Percentiles rank a stretch among this genome's conserved stretches.
phyloP scores from a whole-genome alignment of 2,329 filamentous ascomycete genomes.

The Monosporascus sp. region DNA sequence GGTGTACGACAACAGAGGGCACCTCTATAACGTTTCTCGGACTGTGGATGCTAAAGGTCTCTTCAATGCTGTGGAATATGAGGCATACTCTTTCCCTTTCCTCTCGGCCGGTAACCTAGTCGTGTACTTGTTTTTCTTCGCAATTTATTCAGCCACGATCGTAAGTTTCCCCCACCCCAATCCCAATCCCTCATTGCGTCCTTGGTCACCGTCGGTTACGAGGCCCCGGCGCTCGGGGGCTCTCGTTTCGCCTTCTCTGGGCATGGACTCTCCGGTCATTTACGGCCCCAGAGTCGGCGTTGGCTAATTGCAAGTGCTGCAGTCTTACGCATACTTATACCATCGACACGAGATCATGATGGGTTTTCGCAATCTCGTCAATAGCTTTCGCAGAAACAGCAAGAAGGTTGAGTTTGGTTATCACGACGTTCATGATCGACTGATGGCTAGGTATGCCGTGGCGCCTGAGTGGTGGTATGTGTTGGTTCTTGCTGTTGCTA shows the following conservation, averaged over 20 bases:
- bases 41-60: slow-evolving; percentile 29
- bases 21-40: slow-evolving; percentile 39
- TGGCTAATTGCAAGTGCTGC: neutral
- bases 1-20: slow-evolving; percentile 44
- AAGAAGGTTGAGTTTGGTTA: slow-evolving; percentile 28
- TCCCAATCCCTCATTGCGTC: neutral
- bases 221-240: too few species aligned
- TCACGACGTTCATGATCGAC: slow-evolving; percentile 19
- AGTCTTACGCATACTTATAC: slow-evolving; percentile 44
- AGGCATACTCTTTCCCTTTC: slow-evolving; percentile 46
- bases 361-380: slow-evolving; percentile 42
- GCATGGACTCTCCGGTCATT: neutral
- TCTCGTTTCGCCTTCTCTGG: too few species aligned
- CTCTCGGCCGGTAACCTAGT: slow-evolving; percentile 44
- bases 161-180: neutral
- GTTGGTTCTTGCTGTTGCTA: slow-evolving; percentile 34
- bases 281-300: neutral
- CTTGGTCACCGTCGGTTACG: too few species aligned
- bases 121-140: slow-evolving; percentile 52
- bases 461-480: slow-evolving; percentile 53
- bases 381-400: slow-evolving; percentile 36
- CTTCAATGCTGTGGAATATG: slow-evolving; percentile 42
- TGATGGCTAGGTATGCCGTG: slow-evolving; percentile 26
- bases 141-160: slow-evolving; percentile 46
- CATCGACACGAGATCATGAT: slow-evolving; percentile 46